Percentiles rank a stretch among this genome's conserved stretches.
Conservation (phyloP, 345 rosid genomes). For the Linum trigynum region DNA sequence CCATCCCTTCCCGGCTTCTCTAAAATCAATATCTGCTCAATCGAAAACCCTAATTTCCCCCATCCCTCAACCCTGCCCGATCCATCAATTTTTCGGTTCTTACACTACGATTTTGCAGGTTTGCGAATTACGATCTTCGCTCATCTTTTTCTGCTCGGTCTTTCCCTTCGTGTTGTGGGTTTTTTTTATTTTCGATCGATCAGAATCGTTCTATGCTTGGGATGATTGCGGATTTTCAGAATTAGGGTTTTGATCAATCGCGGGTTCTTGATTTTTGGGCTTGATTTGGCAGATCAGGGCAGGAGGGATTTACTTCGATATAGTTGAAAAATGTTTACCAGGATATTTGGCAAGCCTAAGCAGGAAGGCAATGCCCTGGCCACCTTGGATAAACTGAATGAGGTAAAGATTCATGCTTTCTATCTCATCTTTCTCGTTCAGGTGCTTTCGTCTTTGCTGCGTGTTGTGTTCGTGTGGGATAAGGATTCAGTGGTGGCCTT, state of each 20-base stretch:
- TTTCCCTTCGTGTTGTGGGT: not conserved
- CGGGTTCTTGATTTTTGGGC: conserved; percentile 2
- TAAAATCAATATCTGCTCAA: not conserved
- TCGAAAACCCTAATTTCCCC: not conserved
- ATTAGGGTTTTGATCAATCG: conserved; percentile 14
- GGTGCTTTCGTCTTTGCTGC: not conserved
- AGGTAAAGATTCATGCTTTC: conserved; percentile 37
- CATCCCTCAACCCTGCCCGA: not conserved
- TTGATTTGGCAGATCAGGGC: conserved; percentile 25
- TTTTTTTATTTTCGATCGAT: not conserved
- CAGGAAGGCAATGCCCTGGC: conserved; percentile 68
- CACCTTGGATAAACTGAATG: conserved; percentile 66
- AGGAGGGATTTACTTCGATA: conserved; percentile 6
- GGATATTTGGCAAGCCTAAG: conserved; percentile 83
- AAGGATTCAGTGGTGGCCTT: not conserved
- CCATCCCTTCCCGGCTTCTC: not conserved
- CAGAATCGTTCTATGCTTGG: not conserved
- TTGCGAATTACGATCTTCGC: not conserved
- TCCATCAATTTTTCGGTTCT: not conserved
- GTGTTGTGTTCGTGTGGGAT: not conserved
- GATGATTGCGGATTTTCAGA: not conserved
- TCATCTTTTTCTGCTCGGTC: not conserved
- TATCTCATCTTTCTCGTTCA: not conserved
- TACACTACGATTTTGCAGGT: not conserved
- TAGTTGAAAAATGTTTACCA: conserved; percentile 49